phyloP scores from a whole-genome alignment of 2,329 filamentous ascomycete species.

The Atkinsonella texensis region DNA sequence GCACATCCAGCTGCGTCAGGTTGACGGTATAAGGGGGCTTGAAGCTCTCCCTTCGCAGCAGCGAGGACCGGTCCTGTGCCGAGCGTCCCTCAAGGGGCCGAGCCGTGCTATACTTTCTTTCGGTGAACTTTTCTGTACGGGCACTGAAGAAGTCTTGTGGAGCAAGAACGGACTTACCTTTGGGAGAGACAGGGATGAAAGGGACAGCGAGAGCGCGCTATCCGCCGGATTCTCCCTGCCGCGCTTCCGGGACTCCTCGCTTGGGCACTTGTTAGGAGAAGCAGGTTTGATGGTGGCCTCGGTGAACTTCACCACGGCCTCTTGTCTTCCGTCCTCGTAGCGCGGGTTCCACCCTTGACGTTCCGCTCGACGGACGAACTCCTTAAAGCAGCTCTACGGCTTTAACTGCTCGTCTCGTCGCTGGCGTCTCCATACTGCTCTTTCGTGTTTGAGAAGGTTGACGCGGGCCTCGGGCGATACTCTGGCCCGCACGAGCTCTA shows the following conservation, averaged over 20 bases:
- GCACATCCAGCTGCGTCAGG: background rate
- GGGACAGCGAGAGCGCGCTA: background rate
- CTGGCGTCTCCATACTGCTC: background rate
- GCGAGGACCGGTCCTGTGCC: background rate
- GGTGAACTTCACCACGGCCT: background rate
- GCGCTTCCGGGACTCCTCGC: background rate
- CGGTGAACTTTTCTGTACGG: background rate
- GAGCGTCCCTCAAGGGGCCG: background rate
- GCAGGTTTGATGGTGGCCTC: background rate
- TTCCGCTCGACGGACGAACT: constrained; percentile 1
- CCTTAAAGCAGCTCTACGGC: background rate
- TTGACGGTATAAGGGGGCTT: background rate
- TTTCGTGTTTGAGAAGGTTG: background rate
- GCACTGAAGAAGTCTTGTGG: background rate
- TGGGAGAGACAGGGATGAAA: background rate
- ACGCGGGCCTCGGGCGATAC: background rate
- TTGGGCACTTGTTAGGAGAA: background rate
- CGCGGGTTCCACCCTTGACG: background rate
- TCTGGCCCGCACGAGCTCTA: background rate
- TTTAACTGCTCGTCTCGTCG: background rate
- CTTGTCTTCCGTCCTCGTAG: background rate
- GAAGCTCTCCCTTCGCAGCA: background rate
- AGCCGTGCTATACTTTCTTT: background rate
- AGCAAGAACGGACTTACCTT: background rate
- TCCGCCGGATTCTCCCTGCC: background rate